Percentiles rank a stretch among this genome's conserved stretches.
phyloP scores from a whole-genome alignment of 805 yeast species.

The Candida hungchunana region DNA sequence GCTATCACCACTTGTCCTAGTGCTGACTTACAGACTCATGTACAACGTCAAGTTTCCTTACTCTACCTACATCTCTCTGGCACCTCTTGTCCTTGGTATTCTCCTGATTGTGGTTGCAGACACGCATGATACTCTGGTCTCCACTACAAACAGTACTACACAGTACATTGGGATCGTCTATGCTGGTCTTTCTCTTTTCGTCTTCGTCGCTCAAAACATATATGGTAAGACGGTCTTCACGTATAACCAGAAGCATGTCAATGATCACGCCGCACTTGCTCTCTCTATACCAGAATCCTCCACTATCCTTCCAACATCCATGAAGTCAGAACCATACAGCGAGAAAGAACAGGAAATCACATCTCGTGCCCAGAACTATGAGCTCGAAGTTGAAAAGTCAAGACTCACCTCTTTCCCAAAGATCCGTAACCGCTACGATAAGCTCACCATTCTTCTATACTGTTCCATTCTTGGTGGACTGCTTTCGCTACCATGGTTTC shows the following conservation, averaged over 20 bases:
- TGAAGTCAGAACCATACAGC: slow-evolving; percentile 4
- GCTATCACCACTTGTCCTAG: slow-evolving; percentile 58
- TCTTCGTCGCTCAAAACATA: slow-evolving; percentile 82
- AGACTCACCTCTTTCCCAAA: slow-evolving; percentile 13
- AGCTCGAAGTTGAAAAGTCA: slow-evolving; percentile 14
- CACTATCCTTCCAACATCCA: slow-evolving; percentile 1
- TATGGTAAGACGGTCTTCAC: slow-evolving; percentile 82
- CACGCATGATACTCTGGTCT: slow-evolving; percentile 31
- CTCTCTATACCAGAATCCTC: slow-evolving; percentile 3
- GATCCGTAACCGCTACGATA: slow-evolving; percentile 55
- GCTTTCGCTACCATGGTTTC: slow-evolving; percentile 71
- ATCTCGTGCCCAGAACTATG: slow-evolving; percentile 13
- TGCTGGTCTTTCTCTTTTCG: slow-evolving; percentile 63
- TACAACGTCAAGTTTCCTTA: slow-evolving; percentile 48
- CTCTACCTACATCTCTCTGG: slow-evolving; percentile 46
- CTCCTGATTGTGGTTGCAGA: slow-evolving; percentile 32
- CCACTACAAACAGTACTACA: slow-evolving; percentile 37
- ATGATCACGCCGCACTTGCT: slow-evolving; percentile 26
- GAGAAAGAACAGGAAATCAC: slow-evolving; percentile 12
- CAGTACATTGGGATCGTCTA: slow-evolving; percentile 60
- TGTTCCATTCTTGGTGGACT: slow-evolving; percentile 70
- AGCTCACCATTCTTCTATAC: slow-evolving; percentile 74
- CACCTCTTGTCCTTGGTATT: slow-evolving; percentile 52
- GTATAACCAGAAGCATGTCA: slow-evolving; percentile 26
- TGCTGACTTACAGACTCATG: slow-evolving; percentile 46